Conservation (phyloP, 768 basidiomycete genomes). For the Xerocomellus intermedius region DNA sequence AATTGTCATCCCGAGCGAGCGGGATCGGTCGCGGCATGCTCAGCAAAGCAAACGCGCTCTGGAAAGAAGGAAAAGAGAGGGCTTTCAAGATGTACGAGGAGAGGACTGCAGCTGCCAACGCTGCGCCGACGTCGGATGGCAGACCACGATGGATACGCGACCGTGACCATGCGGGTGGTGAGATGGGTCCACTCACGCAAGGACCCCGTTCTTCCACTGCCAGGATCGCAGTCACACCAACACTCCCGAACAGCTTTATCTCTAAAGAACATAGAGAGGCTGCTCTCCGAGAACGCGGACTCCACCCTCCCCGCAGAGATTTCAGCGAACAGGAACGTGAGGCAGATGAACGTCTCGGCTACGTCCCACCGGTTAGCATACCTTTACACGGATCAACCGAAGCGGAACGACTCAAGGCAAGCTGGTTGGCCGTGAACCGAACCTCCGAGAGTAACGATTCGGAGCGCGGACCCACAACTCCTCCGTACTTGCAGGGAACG, state of each 20-base stretch:
- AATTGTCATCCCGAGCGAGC: constrained; percentile 76
- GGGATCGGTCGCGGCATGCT: constrained; percentile 84
- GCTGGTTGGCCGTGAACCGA: constrained; percentile 49
- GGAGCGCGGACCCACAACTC: constrained; percentile 1
- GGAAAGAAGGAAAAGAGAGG: constrained; percentile 79
- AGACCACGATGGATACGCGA: constrained; percentile 69
- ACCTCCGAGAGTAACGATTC: constrained; percentile 26
- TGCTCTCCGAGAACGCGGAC: constrained; percentile 58
- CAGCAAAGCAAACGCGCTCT: constrained; percentile 79
- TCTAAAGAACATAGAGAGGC: constrained; percentile 39
- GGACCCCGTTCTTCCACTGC: constrained; percentile 4
- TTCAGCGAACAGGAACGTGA: constrained; percentile 40
- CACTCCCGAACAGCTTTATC: constrained; percentile 23
- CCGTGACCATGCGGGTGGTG: constrained; percentile 15
- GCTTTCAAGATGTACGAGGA: constrained; percentile 87
- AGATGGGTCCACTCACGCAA: neutral
- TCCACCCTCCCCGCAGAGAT: constrained; percentile 46
- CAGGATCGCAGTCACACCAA: constrained; percentile 1
- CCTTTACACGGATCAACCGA: no score
- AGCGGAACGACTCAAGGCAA: constrained; percentile 51
- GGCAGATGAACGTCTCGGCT: constrained; percentile 41
- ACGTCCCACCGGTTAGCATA: constrained; percentile 33
- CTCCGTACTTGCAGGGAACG: no score
- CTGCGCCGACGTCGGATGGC: constrained; percentile 30
- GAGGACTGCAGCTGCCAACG: constrained; percentile 36